Conservation (phyloP, 495 filamentous ascomycete genomes). For the Penicillium cinerascens region DNA sequence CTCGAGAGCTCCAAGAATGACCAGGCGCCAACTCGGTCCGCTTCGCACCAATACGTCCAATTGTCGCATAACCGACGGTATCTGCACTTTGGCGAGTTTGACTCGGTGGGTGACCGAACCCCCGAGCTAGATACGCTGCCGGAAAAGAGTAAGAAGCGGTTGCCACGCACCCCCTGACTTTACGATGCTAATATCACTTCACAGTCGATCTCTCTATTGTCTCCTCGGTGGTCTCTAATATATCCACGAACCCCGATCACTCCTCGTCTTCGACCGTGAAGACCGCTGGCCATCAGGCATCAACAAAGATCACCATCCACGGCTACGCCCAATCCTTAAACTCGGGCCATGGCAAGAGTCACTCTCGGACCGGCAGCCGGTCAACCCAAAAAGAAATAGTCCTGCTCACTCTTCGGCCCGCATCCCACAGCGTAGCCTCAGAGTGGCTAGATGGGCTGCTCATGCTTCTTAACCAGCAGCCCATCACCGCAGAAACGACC, state of each 20-base stretch:
- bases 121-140: conserved; percentile 70
- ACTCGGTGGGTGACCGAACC: conserved; percentile 55
- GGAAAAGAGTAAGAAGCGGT: conserved; percentile 62
- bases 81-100: conserved; percentile 90
- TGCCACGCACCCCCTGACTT: not conserved
- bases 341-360: conserved; percentile 16
- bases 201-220: conserved; percentile 81
- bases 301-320: conserved; percentile 89
- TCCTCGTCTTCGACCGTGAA: conserved; percentile 56
- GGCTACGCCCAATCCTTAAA: conserved; percentile 51
- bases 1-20: conserved; percentile 45
- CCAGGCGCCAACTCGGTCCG: conserved; percentile 30
- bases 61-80: conserved; percentile 88
- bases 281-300: conserved; percentile 47
- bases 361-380: conserved; percentile 34
- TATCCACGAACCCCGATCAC: conserved; percentile 56
- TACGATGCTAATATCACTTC: conserved; percentile 11
- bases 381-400: conserved; percentile 52
- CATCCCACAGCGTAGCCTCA: conserved; percentile 77
- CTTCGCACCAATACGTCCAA: conserved; percentile 74
- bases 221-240: conserved; percentile 90
- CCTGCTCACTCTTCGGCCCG: conserved; percentile 77
- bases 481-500: conserved; percentile 93
- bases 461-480: conserved; percentile 91
- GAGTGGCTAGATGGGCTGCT: conserved; percentile 97